Conservation (phyloP, 441 rosid genomes). For the Corymbia citriodora region DNA sequence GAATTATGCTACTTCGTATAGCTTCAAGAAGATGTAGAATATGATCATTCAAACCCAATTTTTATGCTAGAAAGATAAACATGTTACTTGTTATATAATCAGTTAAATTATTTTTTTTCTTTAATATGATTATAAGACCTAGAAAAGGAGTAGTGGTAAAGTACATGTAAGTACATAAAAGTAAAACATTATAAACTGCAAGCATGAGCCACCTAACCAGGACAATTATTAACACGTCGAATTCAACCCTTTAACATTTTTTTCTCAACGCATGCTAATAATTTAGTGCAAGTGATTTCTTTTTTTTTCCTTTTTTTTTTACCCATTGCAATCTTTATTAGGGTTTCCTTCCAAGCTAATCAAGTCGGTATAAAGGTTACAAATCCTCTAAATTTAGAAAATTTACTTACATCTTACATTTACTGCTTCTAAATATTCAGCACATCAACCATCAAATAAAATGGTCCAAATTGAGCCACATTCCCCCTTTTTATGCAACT, state of each 20-base stretch:
- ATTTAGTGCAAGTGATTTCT: neutral
- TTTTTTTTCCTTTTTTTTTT: neutral
- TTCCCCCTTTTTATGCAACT: neutral
- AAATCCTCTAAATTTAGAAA: neutral
- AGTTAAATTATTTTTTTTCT: neutral
- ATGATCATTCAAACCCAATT: neutral
- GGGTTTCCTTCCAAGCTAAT: neutral
- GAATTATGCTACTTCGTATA: rapidly evolving
- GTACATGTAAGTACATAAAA: neutral
- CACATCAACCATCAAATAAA: neutral
- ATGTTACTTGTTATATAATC: neutral
- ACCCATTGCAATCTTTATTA: neutral
- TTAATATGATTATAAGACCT: neutral
- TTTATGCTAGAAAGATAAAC: neutral
- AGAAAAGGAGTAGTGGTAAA: neutral
- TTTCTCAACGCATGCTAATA: neutral
- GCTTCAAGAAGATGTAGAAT: neutral
- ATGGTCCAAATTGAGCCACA: neutral
- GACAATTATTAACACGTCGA: neutral
- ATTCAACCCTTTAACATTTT: neutral
- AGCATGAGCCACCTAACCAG: neutral
- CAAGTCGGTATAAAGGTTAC: neutral
- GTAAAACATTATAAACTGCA: neutral
- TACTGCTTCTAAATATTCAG: neutral
- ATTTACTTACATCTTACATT: neutral